Evolutionary conservation across 805 yeast species (phyloP).

Genomic region (Starmerella vaccinii): DNA sequence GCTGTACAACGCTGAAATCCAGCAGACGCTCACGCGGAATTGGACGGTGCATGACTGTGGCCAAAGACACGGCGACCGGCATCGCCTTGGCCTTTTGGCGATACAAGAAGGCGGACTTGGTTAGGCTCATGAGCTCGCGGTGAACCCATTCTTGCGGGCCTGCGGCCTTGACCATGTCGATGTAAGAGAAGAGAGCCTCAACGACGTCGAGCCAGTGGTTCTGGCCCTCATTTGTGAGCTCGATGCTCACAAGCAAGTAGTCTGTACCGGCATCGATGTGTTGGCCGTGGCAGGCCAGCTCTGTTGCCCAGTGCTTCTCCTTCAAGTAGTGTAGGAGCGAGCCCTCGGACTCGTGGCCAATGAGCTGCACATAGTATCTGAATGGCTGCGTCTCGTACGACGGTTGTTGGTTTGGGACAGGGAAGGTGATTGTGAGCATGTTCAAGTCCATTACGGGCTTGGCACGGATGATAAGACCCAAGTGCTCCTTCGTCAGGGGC

Average conservation of each 20-base stretch:
- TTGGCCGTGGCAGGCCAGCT: constrained; percentile 58
- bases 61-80: constrained; percentile 58
- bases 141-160: constrained; percentile 72
- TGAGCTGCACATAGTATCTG: constrained; percentile 62
- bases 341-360: constrained; percentile 91
- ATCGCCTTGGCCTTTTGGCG: constrained; percentile 67
- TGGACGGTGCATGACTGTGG: constrained; percentile 48
- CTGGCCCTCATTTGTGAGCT: constrained; percentile 62
- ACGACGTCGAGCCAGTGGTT: constrained; percentile 51
- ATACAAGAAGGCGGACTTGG: constrained; percentile 64
- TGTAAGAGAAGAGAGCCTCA: constrained; percentile 56
- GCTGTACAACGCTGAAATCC: constrained; percentile 45
- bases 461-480: constrained; percentile 49
- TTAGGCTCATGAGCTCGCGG: constrained; percentile 61
- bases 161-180: constrained; percentile 46
- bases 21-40: constrained; percentile 60
- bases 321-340: constrained; percentile 66
- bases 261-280: constrained; percentile 52
- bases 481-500: constrained; percentile 42
- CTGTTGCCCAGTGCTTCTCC: constrained; percentile 66
- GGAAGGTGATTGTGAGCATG: constrained; percentile 55
- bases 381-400: constrained; percentile 61
- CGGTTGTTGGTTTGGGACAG: constrained; percentile 62
- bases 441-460: constrained; percentile 77
- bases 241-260: constrained; percentile 58